These are phyloP conservation scores for Pleurotus tuoliensis DNA, from an alignment of 768 basidiomycete species.

Conservation along the genomic window DNA sequence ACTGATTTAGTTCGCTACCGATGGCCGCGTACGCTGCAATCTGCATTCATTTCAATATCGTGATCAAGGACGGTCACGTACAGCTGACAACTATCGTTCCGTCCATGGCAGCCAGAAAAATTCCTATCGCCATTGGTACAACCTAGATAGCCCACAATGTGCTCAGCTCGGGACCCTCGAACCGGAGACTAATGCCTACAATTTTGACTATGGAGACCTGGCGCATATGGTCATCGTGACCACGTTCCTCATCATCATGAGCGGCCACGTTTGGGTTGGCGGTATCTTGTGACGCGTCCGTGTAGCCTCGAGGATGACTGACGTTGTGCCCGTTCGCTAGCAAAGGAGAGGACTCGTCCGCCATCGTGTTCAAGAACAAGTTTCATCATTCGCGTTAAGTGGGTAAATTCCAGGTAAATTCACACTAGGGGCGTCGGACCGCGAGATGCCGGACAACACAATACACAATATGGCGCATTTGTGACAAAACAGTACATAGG, in stretches of 20 bases:
- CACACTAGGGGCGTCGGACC: too few relatives aligned
- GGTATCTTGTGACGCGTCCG: constrained; percentile 7
- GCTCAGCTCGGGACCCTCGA: neutral
- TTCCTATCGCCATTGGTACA: constrained; percentile 44
- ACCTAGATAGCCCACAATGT: constrained; percentile 22
- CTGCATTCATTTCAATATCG: neutral
- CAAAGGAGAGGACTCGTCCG: constrained; percentile 32
- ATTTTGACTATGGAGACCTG: neutral
- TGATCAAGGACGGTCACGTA: constrained; percentile 14
- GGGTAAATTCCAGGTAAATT: too few relatives aligned
- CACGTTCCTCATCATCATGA: constrained; percentile 1
- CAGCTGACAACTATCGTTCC: constrained; percentile 47
- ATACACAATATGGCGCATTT: too few relatives aligned
- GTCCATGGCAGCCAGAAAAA: constrained; percentile 46
- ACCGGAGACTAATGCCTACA: neutral
- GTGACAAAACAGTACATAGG: too few relatives aligned
- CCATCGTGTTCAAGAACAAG: constrained; percentile 16
- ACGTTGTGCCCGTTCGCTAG: constrained; percentile 14
- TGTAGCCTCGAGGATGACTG: constrained; percentile 8
- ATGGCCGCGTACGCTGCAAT: constrained; percentile 42
- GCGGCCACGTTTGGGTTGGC: constrained; percentile 10
- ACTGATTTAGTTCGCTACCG: constrained; percentile 54
- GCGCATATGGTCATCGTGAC: neutral
- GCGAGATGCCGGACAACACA: too few relatives aligned
- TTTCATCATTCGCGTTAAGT: too few relatives aligned